Conservation (phyloP, 768 basidiomycete genomes). For the Suillus luteus region DNA sequence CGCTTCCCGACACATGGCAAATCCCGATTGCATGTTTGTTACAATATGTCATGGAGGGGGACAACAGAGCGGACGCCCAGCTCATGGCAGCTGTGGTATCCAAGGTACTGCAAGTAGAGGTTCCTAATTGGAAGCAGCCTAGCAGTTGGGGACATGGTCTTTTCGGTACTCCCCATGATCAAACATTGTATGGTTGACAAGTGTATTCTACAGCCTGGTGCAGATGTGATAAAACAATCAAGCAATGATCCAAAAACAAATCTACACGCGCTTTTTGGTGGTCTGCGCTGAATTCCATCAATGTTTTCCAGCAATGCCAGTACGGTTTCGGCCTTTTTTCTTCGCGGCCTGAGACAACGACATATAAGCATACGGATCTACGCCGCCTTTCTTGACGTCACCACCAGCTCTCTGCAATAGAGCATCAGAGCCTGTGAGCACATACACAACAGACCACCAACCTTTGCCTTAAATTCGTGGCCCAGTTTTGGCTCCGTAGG, state of each 20-base stretch:
- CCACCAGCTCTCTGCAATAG: constrained; percentile 83
- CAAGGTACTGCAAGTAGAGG: constrained; percentile 47
- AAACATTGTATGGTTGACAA: constrained; percentile 65
- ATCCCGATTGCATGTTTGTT: constrained; percentile 61
- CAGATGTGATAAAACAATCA: constrained; percentile 4
- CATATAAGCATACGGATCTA: constrained; percentile 94
- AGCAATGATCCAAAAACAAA: constrained; percentile 9
- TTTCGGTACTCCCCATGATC: constrained; percentile 74
- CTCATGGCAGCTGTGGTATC: constrained; percentile 56
- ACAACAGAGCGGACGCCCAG: constrained; percentile 74
- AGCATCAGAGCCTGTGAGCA: constrained; percentile 4
- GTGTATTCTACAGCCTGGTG: constrained; percentile 8
- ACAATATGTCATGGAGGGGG: constrained; percentile 81
- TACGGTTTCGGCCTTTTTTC: constrained; percentile 46
- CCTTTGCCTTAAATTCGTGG: constrained; percentile 95
- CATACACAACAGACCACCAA: constrained; percentile 36
- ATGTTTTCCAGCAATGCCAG: constrained; percentile 66
- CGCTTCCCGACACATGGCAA: constrained; percentile 51
- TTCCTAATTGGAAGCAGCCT: constrained; percentile 61
- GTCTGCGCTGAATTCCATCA: constrained; percentile 30
- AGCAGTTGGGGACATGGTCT: constrained; percentile 59
- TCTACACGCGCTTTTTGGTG: constrained; percentile 8
- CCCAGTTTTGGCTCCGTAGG: constrained; percentile 66
- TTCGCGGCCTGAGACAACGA: constrained; percentile 83
- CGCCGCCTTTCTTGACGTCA: constrained; percentile 82